Conservation (phyloP, 2,329 filamentous ascomycete genomes). For the Golovinomyces cichoracearum region DNA sequence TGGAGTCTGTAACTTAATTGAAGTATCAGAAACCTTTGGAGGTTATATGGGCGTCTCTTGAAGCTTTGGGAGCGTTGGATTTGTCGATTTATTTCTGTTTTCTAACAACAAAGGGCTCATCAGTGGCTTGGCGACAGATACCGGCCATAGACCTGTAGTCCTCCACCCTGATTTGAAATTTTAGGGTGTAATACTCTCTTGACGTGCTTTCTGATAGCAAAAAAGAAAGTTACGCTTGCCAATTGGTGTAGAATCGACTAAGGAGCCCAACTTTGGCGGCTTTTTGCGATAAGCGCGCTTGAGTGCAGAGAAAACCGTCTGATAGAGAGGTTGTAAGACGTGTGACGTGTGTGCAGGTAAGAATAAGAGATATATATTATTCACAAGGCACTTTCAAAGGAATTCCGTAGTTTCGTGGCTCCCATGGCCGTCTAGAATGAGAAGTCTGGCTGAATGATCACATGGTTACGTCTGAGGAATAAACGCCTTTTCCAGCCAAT, state of each 20-base stretch:
- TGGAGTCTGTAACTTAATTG: too few species aligned
- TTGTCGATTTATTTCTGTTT: not conserved
- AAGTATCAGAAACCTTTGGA: too few species aligned
- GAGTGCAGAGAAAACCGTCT: constrained; percentile 9
- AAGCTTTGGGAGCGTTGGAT: too few species aligned
- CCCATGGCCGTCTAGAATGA: not conserved
- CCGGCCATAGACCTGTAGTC: not conserved
- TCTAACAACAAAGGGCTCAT: not conserved
- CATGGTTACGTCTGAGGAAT: not conserved
- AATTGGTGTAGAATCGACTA: not conserved
- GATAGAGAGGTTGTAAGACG: constrained; percentile 12
- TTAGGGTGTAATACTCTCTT: not conserved
- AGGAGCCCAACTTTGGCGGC: too few species aligned
- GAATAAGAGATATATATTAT: not conserved
- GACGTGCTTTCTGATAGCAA: not conserved
- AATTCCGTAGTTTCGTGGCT: not conserved
- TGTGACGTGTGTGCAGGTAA: constrained; percentile 8
- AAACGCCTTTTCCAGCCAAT: not conserved
- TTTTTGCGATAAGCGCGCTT: constrained; percentile 7
- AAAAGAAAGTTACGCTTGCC: not conserved
- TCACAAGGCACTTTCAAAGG: not conserved
- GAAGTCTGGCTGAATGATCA: not conserved
- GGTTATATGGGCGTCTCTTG: too few species aligned
- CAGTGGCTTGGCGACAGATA: not conserved
- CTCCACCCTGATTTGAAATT: not conserved